A percentile compares a stretch with the other conserved stretches of the same genome.
Conservation (phyloP, 106 monocot genomes). For the Cymbidium sinense region DNA sequence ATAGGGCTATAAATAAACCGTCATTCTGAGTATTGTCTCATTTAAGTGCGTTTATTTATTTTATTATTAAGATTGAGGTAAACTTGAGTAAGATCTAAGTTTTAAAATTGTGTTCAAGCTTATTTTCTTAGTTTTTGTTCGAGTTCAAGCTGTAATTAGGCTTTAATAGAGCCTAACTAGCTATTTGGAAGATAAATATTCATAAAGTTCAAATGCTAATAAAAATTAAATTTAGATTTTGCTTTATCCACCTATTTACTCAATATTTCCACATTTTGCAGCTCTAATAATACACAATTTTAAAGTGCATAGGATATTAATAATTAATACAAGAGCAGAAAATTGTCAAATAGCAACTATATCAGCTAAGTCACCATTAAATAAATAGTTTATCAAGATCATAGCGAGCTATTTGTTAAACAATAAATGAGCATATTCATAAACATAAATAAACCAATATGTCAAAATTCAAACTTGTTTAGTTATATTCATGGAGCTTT, state of each 20-base stretch:
- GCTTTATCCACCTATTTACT: not conserved
- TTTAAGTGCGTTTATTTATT: not conserved
- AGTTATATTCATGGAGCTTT: not conserved
- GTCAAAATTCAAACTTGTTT: not conserved
- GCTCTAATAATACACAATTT: not conserved
- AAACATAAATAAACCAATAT: not conserved
- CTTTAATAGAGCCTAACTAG: not conserved
- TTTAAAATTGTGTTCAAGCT: not conserved
- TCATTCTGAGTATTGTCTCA: not conserved
- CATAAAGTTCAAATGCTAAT: not conserved
- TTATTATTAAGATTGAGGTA: not conserved
- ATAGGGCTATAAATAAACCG: not conserved
- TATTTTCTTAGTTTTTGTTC: not conserved
- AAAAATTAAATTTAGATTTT: not conserved
- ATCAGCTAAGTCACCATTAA: not conserved
- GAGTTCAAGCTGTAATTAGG: not conserved
- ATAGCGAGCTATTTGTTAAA: not conserved
- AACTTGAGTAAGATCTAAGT: not conserved
- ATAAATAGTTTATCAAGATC: not conserved
- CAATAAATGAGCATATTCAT: too few species aligned
- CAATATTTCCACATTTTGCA: not conserved
- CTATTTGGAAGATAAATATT: not conserved
- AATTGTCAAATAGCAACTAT: not conserved
- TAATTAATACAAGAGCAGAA: not conserved
- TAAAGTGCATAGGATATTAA: not conserved